Evolutionary conservation across 768 basidiomycete genomes (phyloP), one percentile per base, ranked within the genome.

Genomic region (Agaricus blazei): DNA sequence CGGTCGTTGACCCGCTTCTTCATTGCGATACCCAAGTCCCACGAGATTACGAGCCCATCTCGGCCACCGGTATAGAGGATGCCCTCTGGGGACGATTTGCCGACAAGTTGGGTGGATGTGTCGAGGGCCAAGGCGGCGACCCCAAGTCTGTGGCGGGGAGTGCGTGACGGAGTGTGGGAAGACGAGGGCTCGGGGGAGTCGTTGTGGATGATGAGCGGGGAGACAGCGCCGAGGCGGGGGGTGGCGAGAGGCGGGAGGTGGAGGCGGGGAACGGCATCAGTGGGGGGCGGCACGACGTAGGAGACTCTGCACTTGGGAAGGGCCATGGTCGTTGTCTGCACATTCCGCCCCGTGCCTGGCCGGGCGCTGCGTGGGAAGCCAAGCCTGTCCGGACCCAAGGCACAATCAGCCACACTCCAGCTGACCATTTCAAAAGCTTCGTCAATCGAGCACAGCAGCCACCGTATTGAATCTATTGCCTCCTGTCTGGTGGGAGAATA

Each of bases 31-130:
- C 78, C 82, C 26, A 95, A 75, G 64, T 97, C 94, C 90, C 93
- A 95, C 8, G 87, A 83, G 38, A 94, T 85, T 45, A 96, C 76
- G 42, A 93, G 75, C 0, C 94, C 94, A 71, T 97, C 94, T 55
- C 94, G 75, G 24, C 92, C 93, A 27, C 87, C 93, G 2, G 91
- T 85, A 66, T 97, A 97, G 2, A 97, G 71, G 41, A 97, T 94
- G 4, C 94, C 94, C 60, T 90, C 84, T 0, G 94, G 93, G 3
- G 77, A 64, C 4, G 68, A 56, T n/a, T 74, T 75, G 4, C 87
- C 87, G n/a, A 78, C 65, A 6, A 97, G 77, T 46, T 80, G 79
- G 2, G 94, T 96, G 0, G 90, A 86, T 0, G 81, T 78, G 69
- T 98, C 94, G 23, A 98, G 73, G 0, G 90, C 94, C n/a, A 98